Base-by-base conservation (phyloP, 208 protist species). In the Trypanosoma lewisi region DNA sequence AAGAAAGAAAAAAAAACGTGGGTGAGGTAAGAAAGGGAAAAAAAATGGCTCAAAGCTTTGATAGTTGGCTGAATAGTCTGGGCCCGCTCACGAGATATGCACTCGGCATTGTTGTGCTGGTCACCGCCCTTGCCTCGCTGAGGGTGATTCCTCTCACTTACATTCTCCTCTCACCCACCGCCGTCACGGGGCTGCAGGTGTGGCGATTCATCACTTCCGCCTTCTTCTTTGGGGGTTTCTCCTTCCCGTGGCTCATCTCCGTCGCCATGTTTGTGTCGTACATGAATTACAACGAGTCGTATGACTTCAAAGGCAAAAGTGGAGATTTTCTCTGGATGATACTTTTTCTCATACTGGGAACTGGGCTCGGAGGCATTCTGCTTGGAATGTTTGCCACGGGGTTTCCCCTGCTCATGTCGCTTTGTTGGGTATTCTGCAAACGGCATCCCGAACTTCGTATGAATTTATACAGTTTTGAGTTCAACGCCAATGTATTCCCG, bases 391-490 rank as follows among this genome's bases (percentile, higher is more conserved):
- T 75, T 28, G 53, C 88, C 34, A 82, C 78, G 5, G 87, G 83
- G 56, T 83, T 79, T 61, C 72, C 79, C 21, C 53, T 95, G 30
- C 56, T 81, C 17, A 87, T 94, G 77, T 62, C 83, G 4, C 74
- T 96, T 19, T 91, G 85, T 65, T 96, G 91, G 88, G 74, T 94
- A n/a, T 93, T 89, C 56, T 96, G 87, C 78, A 92, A 91, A 69
- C 85, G 91, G 21, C 77, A 94, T 64, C 78, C 83, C 0, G 73
- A 80, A 48, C 42, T 78, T 41, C 62, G 62, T 21, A 71, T 94
- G 34, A 74, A 67, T 2, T 64, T 96, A 23, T 94, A 89, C 56
- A 77, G 77, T 28, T 96, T 96, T 51, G 73, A 82, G 12, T 96
- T 94, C 60, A 64, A 70, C 34, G 80, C 91, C 27, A 67, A 64